Evolutionary conservation across 2,329 filamentous ascomycete species (phyloP).

Genomic region (Metarhizium humberi): DNA sequence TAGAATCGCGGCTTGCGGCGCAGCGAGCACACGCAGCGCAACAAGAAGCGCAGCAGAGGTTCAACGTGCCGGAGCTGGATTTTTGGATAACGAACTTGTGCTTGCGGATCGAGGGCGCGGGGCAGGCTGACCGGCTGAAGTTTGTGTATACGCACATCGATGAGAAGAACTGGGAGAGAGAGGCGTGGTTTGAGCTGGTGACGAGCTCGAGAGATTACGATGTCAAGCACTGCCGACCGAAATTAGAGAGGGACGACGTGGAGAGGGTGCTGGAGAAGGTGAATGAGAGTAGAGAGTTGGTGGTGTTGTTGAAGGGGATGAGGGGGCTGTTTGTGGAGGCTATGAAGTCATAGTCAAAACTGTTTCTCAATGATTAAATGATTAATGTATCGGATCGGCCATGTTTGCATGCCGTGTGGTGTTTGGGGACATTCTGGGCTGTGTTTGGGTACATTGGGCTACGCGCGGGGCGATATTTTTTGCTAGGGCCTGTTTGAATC

Average conservation of each 20-base stretch:
- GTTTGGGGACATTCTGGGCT: too few species aligned
- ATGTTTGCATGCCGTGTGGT: not conserved
- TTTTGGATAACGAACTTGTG: slow-evolving; percentile 94
- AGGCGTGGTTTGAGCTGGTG: slow-evolving; percentile 89
- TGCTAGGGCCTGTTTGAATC: too few species aligned
- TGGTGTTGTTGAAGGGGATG: slow-evolving; percentile 71
- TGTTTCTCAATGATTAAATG: not conserved
- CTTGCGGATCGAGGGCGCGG: slow-evolving; percentile 80
- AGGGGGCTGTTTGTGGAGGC: slow-evolving; percentile 65
- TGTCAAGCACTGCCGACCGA: slow-evolving; percentile 71
- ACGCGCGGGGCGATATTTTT: too few species aligned
- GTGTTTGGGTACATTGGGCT: too few species aligned
- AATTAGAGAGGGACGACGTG: slow-evolving; percentile 68
- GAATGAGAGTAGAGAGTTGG: slow-evolving; percentile 71
- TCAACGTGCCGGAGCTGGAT: slow-evolving; percentile 86
- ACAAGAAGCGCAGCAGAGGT: slow-evolving; percentile 72
- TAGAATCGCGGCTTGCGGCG: slow-evolving; percentile 60
- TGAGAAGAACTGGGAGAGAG: slow-evolving; percentile 77
- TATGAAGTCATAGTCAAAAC: slow-evolving; percentile 34
- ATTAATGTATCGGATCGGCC: not conserved
- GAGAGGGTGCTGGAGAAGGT: slow-evolving; percentile 69
- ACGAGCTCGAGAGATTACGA: slow-evolving; percentile 77
- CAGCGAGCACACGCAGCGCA: slow-evolving; percentile 64
- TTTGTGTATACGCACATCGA: slow-evolving; percentile 85
- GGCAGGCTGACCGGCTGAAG: slow-evolving; percentile 73